Evolutionary conservation across 164 flowering plant genomes (phyloP).

Genomic region (Sextonia rubra): DNA sequence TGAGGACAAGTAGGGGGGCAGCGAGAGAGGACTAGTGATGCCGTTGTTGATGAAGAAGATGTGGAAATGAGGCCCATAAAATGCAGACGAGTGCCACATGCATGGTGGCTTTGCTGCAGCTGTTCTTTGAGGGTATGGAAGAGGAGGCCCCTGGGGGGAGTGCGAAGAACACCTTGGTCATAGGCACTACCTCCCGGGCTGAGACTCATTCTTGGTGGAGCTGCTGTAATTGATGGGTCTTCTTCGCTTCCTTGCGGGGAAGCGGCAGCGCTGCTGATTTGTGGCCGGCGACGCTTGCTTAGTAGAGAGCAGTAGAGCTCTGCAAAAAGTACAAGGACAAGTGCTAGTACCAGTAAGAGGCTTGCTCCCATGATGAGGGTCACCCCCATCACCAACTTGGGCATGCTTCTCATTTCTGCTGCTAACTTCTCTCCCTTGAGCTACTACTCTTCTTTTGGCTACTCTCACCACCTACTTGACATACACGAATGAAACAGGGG

Average conservation of each 20-base stretch:
- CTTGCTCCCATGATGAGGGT: conserved; percentile 53
- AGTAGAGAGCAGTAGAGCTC: conserved; percentile 89
- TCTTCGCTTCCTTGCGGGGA: conserved; percentile 7
- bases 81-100: conserved; percentile 18
- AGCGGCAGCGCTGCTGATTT: conserved; percentile 6
- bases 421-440: not conserved
- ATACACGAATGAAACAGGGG: too few relatives aligned
- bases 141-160: conserved; percentile 66
- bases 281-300: conserved; percentile 33
- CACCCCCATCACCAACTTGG: conserved; percentile 72
- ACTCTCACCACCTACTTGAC: too few relatives aligned
- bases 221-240: not conserved
- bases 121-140: conserved; percentile 39
- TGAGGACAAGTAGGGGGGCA: conserved; percentile 18
- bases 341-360: conserved; percentile 53
- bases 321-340: conserved; percentile 60
- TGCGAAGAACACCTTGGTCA: conserved; percentile 60
- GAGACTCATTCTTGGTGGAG: conserved; percentile 4
- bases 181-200: conserved; percentile 37
- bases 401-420: conserved; percentile 14
- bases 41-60: conserved; percentile 15
- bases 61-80: conserved; percentile 22
- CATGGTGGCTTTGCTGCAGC: conserved; percentile 16
- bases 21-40: conserved; percentile 4
- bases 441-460: too few relatives aligned